Evolutionary conservation across 148 eudicot species (phyloP).

Genomic region (Linanthus parryae): DNA sequence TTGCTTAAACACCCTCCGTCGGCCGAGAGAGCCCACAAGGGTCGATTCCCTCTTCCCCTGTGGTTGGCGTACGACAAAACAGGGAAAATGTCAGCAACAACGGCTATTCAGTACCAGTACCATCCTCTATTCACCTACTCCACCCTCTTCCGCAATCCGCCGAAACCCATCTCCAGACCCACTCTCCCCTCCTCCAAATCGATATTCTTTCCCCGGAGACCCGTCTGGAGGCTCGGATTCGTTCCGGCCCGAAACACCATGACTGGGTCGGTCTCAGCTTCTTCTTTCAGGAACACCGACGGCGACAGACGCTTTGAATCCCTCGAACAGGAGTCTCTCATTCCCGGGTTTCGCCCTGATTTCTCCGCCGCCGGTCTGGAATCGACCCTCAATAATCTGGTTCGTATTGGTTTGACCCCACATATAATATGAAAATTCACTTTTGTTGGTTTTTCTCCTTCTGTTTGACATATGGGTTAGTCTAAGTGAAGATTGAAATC

Average conservation of each 20-base stretch:
- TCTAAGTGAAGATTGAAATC: too few species aligned
- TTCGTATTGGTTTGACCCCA: slow-evolving; percentile 21
- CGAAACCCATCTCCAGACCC: not conserved
- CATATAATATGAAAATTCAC: not conserved
- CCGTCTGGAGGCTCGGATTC: not conserved
- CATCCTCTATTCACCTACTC: not conserved
- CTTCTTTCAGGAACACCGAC: too few species aligned
- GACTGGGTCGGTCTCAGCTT: too few species aligned
- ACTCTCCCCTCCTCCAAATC: not conserved
- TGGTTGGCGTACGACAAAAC: not conserved
- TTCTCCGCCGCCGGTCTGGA: slow-evolving; percentile 3
- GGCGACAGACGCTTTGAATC: slow-evolving; percentile 7
- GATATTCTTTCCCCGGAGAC: not conserved
- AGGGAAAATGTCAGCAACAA: slow-evolving; percentile 1
- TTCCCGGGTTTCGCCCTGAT: not conserved
- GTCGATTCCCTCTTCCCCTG: too few species aligned
- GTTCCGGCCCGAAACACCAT: not conserved
- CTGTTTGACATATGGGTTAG: too few species aligned
- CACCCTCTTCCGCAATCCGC: not conserved
- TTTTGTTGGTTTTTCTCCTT: too few species aligned
- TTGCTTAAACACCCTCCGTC: too few species aligned
- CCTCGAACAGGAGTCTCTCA: slow-evolving; percentile 11
- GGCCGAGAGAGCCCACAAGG: too few species aligned
- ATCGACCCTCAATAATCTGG: slow-evolving; percentile 16
- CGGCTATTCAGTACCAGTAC: not conserved